A percentile compares a stretch with the other conserved stretches of the same genome.
Conservation (phyloP, 2,329 filamentous ascomycete genomes). For the Colletotrichum eremochloae region DNA sequence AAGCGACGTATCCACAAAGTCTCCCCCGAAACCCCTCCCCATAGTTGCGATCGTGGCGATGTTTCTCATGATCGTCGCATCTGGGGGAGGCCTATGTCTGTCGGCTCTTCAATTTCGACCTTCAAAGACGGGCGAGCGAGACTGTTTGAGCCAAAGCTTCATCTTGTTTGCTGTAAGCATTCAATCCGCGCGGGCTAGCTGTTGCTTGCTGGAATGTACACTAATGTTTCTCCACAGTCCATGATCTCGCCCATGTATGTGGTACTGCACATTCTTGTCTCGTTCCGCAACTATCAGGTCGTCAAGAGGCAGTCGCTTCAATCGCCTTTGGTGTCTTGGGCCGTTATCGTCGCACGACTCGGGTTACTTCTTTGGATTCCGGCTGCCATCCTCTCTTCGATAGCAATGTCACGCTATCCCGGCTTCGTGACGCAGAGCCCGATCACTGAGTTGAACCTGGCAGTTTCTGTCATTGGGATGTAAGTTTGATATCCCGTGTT, state of each 20-base stretch:
- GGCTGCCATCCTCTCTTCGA: slow-evolving; percentile 45
- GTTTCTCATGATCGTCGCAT: slow-evolving; percentile 38
- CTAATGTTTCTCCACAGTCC: slow-evolving; percentile 42
- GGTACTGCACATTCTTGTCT: slow-evolving; percentile 48
- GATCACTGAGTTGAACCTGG: slow-evolving; percentile 44
- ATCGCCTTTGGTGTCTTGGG: slow-evolving; percentile 50
- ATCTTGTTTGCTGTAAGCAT: slow-evolving; percentile 41
- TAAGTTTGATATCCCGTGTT: slow-evolving; percentile 29
- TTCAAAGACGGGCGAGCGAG: slow-evolving; percentile 29
- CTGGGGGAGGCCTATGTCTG: slow-evolving; percentile 37
- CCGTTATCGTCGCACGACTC: slow-evolving; percentile 48
- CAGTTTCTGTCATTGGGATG: slow-evolving; percentile 46
- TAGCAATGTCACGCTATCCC: slow-evolving; percentile 45
- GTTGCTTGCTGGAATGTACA: background rate
- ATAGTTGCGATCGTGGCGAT: slow-evolving; percentile 34
- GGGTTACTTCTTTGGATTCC: slow-evolving; percentile 48
- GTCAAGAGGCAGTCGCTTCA: slow-evolving; percentile 45
- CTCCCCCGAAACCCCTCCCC: slow-evolving; percentile 38
- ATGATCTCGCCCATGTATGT: slow-evolving; percentile 51
- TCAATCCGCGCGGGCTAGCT: background rate
- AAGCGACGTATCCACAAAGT: slow-evolving; percentile 39
- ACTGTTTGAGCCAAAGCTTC: slow-evolving; percentile 42
- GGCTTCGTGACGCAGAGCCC: slow-evolving; percentile 44
- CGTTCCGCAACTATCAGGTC: slow-evolving; percentile 45
- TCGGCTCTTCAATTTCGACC: slow-evolving; percentile 41